Evolutionary conservation across 164 flowering plant genomes (phyloP), one percentile per base, ranked within the genome.

Genomic region (Annona squamosa): DNA sequence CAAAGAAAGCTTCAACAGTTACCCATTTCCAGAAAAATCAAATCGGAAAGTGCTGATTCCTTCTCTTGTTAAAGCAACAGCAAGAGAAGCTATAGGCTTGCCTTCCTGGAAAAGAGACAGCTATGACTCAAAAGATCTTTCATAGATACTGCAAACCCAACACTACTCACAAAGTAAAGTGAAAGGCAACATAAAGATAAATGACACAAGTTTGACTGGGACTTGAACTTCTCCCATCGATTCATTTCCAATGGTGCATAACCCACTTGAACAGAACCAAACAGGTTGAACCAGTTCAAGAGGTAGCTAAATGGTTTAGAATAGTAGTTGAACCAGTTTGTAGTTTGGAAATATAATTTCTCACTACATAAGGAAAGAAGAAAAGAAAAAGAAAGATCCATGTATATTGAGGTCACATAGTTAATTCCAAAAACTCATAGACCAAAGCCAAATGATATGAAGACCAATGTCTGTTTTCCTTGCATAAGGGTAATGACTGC

Each of bases 1-100:
- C 13, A 52, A 48, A 59, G 9, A 44, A 61, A 52, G 4, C 63
- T 12, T 46, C 37, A 66, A 4, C 64, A 7, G 84, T 78, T 79
- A 91, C 97, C 97, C 97, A 64, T 91, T 90, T 63, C 97, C 97
- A 65, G 97, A 78, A 77, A 92, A 92, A 79, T 92, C 97, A 77
- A 90, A 92, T 72, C 93, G 92, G 77, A 86, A 88, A 68, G 84
- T 86, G 77, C 86, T 86, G 72, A 88, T 85, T 73, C 94, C 87
- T 77, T 84, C 81, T 63, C 77, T 86, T 42, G 78, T 86, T 64
- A 90, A 67, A 52, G 88, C 88, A 77, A 71, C 70, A 59, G 96
- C 90, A 67, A 92, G 83, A 76, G 69, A 85, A 80, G 75, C 78
- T 85, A 90, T 81, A 4, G 87, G 84, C 47, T 78, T 81, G 46